Evolutionary conservation across 2,329 filamentous ascomycete genomes (phyloP), one percentile per base, ranked within the genome.

Genomic region (Coniochaeta sp.): DNA sequence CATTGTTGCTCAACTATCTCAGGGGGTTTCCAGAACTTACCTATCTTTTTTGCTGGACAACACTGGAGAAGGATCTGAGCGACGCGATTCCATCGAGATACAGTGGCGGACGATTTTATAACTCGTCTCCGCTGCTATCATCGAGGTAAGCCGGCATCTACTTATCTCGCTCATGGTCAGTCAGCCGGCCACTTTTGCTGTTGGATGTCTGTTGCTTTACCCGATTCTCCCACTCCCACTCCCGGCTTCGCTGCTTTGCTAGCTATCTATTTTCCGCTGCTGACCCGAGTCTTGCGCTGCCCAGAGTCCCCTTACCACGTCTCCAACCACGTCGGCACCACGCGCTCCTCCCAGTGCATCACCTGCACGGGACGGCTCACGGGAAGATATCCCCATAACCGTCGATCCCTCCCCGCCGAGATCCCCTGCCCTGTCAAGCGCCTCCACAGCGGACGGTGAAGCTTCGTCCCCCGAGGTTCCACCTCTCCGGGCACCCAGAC

Each of bases 101-200:
- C 80, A 81, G 83, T 76, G 77, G 81, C 81, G 83, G 83, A 79
- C 83, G 82, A 83, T 73, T 71, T 67, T n/a, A 63, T 50, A 71
- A 66, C 67, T 83, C 81, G 83, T 86, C 83, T 86, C 83, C 79
- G 74, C 82, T 85, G 82, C 80, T 85, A 82, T 83, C 80, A 68
- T 70, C 62, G 71, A 76, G 78, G 80, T 82, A 71, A 80, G 79
- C 66, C 63, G 59, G 62, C 61, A 59, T 57, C 59, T 50, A 50
- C 22, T 26, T 26, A 12, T 52, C 47, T 52, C 47, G 47, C 47
- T 52, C 47, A 52, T 52, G 47, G 47, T 52, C 47, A 52, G 47
- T 52, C 47, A 52, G 47, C 47, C 47, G 47, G 26, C 47, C 47
- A 52, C 24, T 52, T 50, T 52, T 52, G 47, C 47, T 31, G 22